Evolutionary conservation across 1,139 yeast genomes (phyloP), one percentile per base, ranked within the genome.

Genomic region (Casaregolazyma suthepensis): DNA sequence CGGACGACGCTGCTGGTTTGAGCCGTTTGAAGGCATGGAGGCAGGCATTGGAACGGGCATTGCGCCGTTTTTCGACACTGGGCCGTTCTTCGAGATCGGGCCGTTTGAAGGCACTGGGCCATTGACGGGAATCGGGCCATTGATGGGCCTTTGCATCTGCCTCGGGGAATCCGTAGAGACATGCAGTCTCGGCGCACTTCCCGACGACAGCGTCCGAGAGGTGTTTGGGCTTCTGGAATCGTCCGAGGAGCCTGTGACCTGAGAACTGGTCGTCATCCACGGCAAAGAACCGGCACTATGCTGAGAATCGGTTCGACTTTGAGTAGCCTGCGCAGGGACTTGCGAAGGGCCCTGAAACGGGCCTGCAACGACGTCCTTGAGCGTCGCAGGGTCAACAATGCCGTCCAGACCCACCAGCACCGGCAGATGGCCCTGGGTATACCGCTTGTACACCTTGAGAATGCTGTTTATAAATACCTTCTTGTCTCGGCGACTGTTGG

Each of bases 381-480:
- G 12, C 13, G 31, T 18, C 13, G 45, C 31, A n/a, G 54, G 48
- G 23, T 53, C 53, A 18, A 53, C 31, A 17, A 51, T 51, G 31
- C 20, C 47, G 6, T 61, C 66, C 50, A 63, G 78, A 54, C 79
- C 78, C 3, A 75, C 63, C 61, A 90, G 65, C 18, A 72, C 72
- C 0, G 96, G 96, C 51, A 83, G 75, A 52, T 76, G 76, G 0
- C 87, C 86, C 43, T 85, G 84, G 26, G 85, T 83, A 59, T 84
- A 85, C 55, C 79, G 81, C 53, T 86, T 82, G 65, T 78, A 89
- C 17, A 85, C 76, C 56, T 80, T 80, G 17, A 86, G 73, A 47
- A 89, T 66, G 29, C 82, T 79, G 44, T 84, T 80, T 23, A 85
- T 72, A 69, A 90, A 89, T 48, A 78, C 81, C 12, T 76, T 72